Conservation (phyloP, 805 yeast species). For the Candida corydali region DNA sequence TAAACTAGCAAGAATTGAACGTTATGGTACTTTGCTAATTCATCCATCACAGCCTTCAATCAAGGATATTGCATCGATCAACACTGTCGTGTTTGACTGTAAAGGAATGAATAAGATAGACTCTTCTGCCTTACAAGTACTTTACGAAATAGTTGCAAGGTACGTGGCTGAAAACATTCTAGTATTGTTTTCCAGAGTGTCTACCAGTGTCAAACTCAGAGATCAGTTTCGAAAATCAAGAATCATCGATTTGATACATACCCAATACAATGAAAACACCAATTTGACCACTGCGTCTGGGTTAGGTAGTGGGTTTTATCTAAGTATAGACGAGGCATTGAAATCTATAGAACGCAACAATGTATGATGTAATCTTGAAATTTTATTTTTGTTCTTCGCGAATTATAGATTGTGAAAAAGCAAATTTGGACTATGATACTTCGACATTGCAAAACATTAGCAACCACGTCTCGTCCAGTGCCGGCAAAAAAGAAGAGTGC, state of each 20-base stretch:
- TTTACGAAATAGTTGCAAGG: conserved; percentile 53
- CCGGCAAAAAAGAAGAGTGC: conserved; percentile 1
- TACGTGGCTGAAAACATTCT: conserved; percentile 50
- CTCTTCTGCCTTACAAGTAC: conserved; percentile 72
- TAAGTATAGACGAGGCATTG: conserved; percentile 56
- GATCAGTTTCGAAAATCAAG: conserved; percentile 54
- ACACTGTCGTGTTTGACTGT: conserved; percentile 67
- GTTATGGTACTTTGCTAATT: conserved; percentile 66
- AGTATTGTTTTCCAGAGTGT: conserved; percentile 60
- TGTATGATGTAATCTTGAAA: too few relatives aligned
- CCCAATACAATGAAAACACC: background rate
- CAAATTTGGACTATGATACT: too few relatives aligned
- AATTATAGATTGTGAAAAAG: too few relatives aligned
- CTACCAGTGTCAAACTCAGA: conserved; percentile 44
- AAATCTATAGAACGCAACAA: conserved; percentile 17
- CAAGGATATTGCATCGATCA: conserved; percentile 40
- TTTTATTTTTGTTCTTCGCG: too few relatives aligned
- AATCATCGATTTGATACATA: conserved; percentile 31
- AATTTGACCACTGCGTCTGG: conserved; percentile 9
- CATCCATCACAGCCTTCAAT: conserved; percentile 71
- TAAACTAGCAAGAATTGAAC: conserved; percentile 65
- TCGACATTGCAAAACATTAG: too few relatives aligned
- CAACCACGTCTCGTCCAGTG: conserved; percentile 2
- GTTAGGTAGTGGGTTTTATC: conserved; percentile 31
- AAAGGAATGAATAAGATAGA: conserved; percentile 81